Conservation (phyloP, 2,329 filamentous ascomycete genomes). For the Didymella lethalis region DNA sequence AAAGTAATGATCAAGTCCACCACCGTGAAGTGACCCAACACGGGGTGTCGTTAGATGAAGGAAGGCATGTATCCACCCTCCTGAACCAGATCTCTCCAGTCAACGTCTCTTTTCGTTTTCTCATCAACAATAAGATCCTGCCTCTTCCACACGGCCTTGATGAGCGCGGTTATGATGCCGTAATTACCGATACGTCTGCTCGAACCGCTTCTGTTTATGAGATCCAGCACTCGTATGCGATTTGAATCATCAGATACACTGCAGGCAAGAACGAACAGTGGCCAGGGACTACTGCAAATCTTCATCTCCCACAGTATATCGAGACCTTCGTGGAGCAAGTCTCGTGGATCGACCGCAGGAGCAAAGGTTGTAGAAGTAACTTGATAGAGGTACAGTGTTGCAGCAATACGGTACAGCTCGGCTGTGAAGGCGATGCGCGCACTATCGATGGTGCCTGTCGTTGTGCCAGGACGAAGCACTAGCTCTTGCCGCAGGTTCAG, state of each 20-base stretch:
- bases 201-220: conserved; percentile 55
- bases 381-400: conserved; percentile 57
- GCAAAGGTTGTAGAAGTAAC: conserved; percentile 42
- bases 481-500: conserved; percentile 36
- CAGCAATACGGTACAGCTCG: conserved; percentile 61
- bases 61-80: conserved; percentile 27
- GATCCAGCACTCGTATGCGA: conserved; percentile 52
- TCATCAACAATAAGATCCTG: conserved; percentile 53
- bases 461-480: conserved; percentile 34
- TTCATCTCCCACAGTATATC: conserved; percentile 49
- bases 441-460: conserved; percentile 35
- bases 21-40: not conserved
- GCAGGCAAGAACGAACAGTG: conserved; percentile 59
- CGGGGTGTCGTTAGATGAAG: conserved; percentile 30
- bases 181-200: conserved; percentile 58
- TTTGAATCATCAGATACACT: conserved; percentile 55
- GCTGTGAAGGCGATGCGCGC: conserved; percentile 55
- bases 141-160: conserved; percentile 58
- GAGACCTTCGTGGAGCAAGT: conserved; percentile 42
- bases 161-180: conserved; percentile 54
- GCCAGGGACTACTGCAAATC: conserved; percentile 60
- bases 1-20: not conserved
- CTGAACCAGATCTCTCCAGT: conserved; percentile 54
- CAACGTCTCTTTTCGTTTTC: conserved; percentile 37
- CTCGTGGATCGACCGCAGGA: conserved; percentile 14